Percentiles rank a stretch among this genome's conserved stretches.
phyloP scores from a whole-genome alignment of 1,284 basidiomycete genomes.

The Coniferiporia sulphurascens region DNA sequence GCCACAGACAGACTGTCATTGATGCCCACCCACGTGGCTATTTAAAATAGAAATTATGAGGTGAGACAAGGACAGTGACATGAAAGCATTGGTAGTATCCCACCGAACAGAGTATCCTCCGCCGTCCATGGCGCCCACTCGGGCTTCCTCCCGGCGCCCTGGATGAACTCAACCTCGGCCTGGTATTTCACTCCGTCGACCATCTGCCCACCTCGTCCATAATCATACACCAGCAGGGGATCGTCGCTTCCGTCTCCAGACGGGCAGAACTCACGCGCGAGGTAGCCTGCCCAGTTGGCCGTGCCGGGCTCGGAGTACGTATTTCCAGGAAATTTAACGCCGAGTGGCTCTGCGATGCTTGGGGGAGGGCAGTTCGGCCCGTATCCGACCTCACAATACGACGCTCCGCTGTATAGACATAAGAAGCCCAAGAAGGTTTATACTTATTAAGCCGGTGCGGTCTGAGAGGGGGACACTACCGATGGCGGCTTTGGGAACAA shows the following conservation, averaged over 20 bases:
- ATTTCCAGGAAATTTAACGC: conserved; percentile 25
- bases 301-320: conserved; percentile 22
- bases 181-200: conserved; percentile 25
- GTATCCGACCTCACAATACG: conserved; percentile 25
- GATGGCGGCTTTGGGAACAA: not conserved
- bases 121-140: conserved; percentile 27
- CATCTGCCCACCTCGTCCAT: conserved; percentile 25
- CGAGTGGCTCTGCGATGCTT: conserved; percentile 23
- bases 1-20: not conserved
- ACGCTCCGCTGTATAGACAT: conserved; percentile 23
- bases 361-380: conserved; percentile 15
- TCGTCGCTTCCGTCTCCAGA: not conserved
- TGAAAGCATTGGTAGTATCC: not conserved
- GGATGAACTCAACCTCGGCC: conserved; percentile 22
- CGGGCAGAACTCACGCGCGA: conserved; percentile 21
- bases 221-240: conserved; percentile 26
- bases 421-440: not conserved
- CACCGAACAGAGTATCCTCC: conserved; percentile 29
- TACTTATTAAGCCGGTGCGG: not conserved
- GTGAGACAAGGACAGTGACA: not conserved
- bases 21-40: conserved; percentile 7
- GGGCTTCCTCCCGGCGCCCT: conserved; percentile 21
- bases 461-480: no score
- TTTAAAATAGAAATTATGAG: not conserved
- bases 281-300: conserved; percentile 30